These are phyloP conservation scores for Xanthoceras sorbifolium DNA, from an alignment of 345 rosid genomes.

Conservation along the genomic window DNA sequence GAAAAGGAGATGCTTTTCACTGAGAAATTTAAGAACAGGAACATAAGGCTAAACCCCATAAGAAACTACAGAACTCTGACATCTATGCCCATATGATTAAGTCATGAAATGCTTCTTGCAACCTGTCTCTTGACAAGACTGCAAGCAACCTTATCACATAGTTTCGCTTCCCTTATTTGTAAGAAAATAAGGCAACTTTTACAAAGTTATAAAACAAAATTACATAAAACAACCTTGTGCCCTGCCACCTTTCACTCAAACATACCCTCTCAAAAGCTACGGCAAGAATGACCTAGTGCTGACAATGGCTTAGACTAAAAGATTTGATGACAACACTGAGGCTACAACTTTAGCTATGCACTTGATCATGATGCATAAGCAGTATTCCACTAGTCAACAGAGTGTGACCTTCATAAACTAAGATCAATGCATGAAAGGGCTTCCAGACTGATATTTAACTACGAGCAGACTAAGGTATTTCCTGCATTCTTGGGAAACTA, in stretches of 20 bases:
- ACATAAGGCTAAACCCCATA: background rate
- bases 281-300: background rate
- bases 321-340: background rate
- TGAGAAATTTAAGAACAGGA: background rate
- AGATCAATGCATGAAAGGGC: background rate
- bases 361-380: background rate
- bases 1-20: background rate
- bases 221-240: background rate
- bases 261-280: background rate
- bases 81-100: background rate
- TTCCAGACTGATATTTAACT: background rate
- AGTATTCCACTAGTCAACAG: background rate
- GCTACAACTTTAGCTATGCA: background rate
- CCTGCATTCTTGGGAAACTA: background rate
- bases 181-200: background rate
- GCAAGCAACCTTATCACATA: background rate
- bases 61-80: background rate
- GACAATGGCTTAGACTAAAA: conserved; percentile 10
- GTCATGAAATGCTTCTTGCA: background rate
- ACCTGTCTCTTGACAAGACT: background rate
- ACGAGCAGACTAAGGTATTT: background rate
- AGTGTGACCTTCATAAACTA: background rate
- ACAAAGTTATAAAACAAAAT: background rate
- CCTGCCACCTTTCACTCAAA: background rate
- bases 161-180: background rate